A percentile compares a stretch with the other conserved stretches of the same genome.
Evolutionary conservation across 2,329 filamentous ascomycete genomes (phyloP).

Genomic region (Fonsecaea erecta): DNA sequence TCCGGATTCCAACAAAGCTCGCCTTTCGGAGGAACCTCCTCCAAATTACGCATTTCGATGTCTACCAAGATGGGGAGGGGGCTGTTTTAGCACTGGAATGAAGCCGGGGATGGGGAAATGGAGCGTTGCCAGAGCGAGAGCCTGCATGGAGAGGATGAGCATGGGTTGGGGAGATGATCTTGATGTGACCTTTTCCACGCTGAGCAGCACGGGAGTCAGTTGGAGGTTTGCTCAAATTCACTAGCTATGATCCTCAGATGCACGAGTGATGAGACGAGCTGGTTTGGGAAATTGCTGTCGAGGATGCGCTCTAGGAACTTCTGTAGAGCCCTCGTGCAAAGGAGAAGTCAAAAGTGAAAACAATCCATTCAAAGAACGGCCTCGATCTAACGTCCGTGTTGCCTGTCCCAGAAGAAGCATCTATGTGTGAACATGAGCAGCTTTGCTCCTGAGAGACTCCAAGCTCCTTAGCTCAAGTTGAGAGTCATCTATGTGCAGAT

Average conservation of each 20-base stretch:
- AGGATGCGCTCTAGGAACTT: not conserved
- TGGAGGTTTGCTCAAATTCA: not conserved
- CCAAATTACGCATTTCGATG: not conserved
- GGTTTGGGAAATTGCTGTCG: not conserved
- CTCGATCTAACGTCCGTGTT: not conserved
- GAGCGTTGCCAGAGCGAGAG: not conserved
- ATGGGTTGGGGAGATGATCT: not conserved
- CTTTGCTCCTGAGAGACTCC: not conserved
- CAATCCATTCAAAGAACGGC: not conserved
- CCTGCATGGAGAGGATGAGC: not conserved
- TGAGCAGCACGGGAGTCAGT: not conserved
- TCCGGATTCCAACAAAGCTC: not conserved
- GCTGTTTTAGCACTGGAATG: not conserved
- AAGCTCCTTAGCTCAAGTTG: not conserved
- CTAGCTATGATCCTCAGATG: not conserved
- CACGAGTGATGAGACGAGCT: not conserved
- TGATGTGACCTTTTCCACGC: too few species aligned
- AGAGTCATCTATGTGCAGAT: not conserved
- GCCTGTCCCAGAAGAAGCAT: not conserved
- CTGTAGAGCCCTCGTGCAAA: not conserved
- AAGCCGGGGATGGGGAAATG: not conserved
- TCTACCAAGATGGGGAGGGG: not conserved
- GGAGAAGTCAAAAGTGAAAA: not conserved
- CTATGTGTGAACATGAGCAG: not conserved
- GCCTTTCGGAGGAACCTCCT: not conserved